Conservation (phyloP, 2,329 filamentous ascomycete genomes). For the Cadophora luteo-olivacea region DNA sequence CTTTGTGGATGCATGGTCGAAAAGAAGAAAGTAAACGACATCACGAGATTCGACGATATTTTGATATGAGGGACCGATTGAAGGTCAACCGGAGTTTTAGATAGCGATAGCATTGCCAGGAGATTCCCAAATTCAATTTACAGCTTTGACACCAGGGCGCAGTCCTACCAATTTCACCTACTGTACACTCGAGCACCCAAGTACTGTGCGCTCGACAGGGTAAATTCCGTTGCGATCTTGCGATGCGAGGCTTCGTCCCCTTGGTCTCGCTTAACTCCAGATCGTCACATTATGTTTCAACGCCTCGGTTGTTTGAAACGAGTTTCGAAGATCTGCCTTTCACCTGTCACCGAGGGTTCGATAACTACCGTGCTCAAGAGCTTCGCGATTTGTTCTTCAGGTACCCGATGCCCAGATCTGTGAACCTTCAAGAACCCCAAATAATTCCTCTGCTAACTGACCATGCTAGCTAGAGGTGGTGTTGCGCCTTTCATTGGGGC, state of each 20-base stretch:
- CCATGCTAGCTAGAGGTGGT: slow-evolving; percentile 18
- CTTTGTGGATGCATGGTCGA: slow-evolving; percentile 77
- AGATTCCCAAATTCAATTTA: slow-evolving; percentile 22
- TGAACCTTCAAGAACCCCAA: neutral
- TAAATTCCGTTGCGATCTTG: neutral
- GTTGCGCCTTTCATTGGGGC: slow-evolving; percentile 3
- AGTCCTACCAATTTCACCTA: neutral
- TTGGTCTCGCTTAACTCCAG: neutral
- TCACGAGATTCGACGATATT: neutral
- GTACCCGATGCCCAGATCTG: neutral
- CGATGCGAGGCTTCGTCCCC: neutral
- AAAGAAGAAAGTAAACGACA: slow-evolving; percentile 41
- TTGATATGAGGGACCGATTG: neutral
- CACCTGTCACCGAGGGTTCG: neutral
- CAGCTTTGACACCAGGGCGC: neutral
- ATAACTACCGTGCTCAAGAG: slow-evolving; percentile 12
- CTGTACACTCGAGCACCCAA: neutral
- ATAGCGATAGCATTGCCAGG: slow-evolving; percentile 25
- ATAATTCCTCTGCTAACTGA: neutral
- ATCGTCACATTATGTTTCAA: slow-evolving; percentile 10
- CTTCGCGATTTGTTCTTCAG: slow-evolving; percentile 15
- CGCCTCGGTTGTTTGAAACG: neutral
- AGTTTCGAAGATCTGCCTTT: neutral
- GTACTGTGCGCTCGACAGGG: neutral
- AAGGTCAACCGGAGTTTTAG: slow-evolving; percentile 5